Percentiles rank a stretch among this genome's conserved stretches.
phyloP scores from a whole-genome alignment of 805 yeast species.

The Schizosaccharomyces cryophilus region DNA sequence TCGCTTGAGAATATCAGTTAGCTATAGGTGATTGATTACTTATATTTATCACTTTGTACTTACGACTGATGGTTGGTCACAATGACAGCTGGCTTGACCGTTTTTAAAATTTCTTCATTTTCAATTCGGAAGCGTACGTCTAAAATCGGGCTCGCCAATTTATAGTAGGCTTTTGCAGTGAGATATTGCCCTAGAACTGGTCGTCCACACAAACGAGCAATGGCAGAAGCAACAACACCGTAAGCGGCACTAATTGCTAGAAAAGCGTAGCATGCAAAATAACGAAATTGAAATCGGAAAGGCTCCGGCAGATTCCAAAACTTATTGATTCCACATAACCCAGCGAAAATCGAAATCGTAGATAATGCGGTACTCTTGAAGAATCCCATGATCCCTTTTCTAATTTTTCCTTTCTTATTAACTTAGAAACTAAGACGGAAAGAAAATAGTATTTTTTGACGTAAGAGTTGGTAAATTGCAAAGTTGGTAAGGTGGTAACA shows the following conservation, averaged over 20 bases:
- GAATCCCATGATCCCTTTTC: background rate
- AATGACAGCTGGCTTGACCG: conserved; percentile 44
- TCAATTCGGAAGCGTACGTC: conserved; percentile 49
- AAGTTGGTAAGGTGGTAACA: no score
- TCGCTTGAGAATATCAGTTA: conserved; percentile 13
- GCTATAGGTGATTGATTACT: background rate
- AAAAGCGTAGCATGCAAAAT: background rate
- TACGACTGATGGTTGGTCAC: conserved; percentile 59
- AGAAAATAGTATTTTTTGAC: no score
- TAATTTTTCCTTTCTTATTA: background rate
- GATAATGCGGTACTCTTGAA: background rate
- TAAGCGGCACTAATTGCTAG: conserved; percentile 1
- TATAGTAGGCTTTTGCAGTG: conserved; percentile 63
- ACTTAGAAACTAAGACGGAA: no score
- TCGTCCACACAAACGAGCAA: conserved; percentile 44
- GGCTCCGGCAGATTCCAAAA: background rate
- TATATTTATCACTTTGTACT: background rate
- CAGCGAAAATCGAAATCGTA: background rate
- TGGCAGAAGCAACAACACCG: conserved; percentile 53
- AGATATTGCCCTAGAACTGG: conserved; percentile 67
- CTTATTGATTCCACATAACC: background rate
- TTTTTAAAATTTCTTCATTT: conserved; percentile 29
- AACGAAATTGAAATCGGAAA: background rate
- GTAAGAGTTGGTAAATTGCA: no score
- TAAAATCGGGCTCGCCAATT: conserved; percentile 31